These are phyloP conservation scores for Leucocoprinus birnbaumii DNA, from an alignment of 768 basidiomycete genomes.

Conservation along the genomic window DNA sequence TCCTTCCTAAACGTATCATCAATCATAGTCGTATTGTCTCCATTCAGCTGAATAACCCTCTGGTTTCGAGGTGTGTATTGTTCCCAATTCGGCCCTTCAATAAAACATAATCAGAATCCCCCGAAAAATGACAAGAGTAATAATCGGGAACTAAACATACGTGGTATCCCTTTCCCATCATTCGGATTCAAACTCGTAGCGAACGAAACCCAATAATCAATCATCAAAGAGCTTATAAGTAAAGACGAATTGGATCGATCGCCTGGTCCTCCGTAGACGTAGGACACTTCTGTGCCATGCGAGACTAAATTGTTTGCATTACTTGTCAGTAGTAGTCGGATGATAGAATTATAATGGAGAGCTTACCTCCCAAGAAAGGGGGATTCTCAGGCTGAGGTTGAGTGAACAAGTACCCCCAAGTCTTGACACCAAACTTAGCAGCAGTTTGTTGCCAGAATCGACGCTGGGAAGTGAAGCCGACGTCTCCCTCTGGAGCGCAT, in stretches of 20 bases:
- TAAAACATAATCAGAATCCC: too few species aligned
- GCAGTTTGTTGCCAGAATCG: conserved; percentile 39
- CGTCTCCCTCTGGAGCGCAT: conserved; percentile 29
- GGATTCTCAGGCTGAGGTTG: conserved; percentile 27
- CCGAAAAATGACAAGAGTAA: too few species aligned
- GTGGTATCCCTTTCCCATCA: conserved; percentile 29
- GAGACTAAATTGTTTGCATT: too few species aligned
- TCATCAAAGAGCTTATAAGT: conserved; percentile 28
- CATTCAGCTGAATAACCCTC: conserved; percentile 27
- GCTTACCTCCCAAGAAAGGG: conserved; percentile 28
- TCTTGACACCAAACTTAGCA: conserved; percentile 30
- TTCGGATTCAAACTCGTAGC: conserved; percentile 35
- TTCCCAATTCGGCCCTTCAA: conserved; percentile 25
- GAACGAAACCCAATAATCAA: conserved; percentile 43
- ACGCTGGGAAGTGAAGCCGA: conserved; percentile 34
- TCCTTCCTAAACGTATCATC: conserved; percentile 33
- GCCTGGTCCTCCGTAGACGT: conserved; percentile 30
- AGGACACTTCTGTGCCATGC: conserved; percentile 26
- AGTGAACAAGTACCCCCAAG: conserved; percentile 41
- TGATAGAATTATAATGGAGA: not conserved
- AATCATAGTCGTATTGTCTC: conserved; percentile 29
- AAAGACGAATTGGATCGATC: conserved; percentile 20
- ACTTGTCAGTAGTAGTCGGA: too few species aligned
- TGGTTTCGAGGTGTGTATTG: conserved; percentile 26
- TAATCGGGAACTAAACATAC: too few species aligned